Evolutionary conservation across 129 eudicot genomes (phyloP), one percentile per base, ranked within the genome.

Genomic region (Silybum marianum): DNA sequence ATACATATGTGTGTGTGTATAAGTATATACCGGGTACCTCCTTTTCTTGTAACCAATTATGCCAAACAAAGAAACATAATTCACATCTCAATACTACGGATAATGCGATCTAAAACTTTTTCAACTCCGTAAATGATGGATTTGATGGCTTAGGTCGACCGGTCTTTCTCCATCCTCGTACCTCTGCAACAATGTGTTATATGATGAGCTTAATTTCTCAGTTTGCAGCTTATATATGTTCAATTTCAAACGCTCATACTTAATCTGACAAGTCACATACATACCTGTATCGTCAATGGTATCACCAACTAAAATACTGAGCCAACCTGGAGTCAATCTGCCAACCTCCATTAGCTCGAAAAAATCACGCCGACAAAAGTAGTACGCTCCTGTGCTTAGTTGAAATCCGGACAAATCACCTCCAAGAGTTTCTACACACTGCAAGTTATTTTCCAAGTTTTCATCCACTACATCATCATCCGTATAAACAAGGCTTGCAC

Each of bases 401-500:
- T 44, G 54, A 44, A 44, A 44, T 44, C 14, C 54, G 13, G 54
- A 44, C 54, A 54, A 54, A 54, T 16, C 63, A 54, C 63, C 63
- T 18, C 22, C 63, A 16, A 54, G 19, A 16, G 63, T 54, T 54
- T 54, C 63, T n/a, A 18, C 63, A 4, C 42, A 74, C 28, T 25
- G 80, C 69, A 10, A 2, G 16, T 39, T 54, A 3, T 36, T 71
- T 34, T 69, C 42, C 30, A 67, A 32, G 16, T 16, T 21, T 12
- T 63, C 63, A 16, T 54, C 22, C 63, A 19, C 60, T 48, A 48
- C 60, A 48, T 28, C 23, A 19, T 71, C 71, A 18, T 82, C 86
- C 8, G 21, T 28, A 42, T 82, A 85, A 60, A 80, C 85, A 71
- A 80, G 77, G 74, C 66, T 69, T 7, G 71, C 77, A 21, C 85